Conservation (phyloP, 495 filamentous ascomycete species). For the Neurospora sp. region DNA sequence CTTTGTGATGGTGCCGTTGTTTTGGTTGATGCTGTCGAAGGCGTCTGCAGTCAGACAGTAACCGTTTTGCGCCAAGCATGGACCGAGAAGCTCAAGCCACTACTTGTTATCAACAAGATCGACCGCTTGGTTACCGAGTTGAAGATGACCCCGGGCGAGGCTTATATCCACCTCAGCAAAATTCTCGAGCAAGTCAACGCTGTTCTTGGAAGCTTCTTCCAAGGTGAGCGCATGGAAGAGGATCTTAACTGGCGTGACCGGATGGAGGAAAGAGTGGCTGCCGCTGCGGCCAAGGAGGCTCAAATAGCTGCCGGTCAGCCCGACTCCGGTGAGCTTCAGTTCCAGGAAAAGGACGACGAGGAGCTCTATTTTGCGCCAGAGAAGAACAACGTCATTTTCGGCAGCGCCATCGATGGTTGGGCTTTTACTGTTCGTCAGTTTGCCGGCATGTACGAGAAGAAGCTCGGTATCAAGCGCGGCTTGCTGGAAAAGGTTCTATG, state of each 20-base stretch:
- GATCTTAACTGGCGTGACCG: conserved; percentile 92
- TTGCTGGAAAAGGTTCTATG: conserved; percentile 90
- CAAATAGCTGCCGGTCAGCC: conserved; percentile 38
- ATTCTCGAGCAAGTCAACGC: conserved; percentile 94
- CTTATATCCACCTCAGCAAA: conserved; percentile 81
- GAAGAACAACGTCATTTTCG: conserved; percentile 98
- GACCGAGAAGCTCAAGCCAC: conserved; percentile 89
- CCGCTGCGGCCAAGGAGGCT: conserved; percentile 39
- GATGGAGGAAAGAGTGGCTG: conserved; percentile 73
- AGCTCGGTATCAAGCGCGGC: conserved; percentile 87
- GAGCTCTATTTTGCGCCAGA: conserved; percentile 97
- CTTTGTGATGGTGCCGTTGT: conserved; percentile 93
- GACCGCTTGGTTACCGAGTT: conserved; percentile 88
- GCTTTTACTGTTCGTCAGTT: conserved; percentile 95
- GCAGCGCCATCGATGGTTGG: conserved; percentile 96
- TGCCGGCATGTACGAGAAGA: conserved; percentile 88
- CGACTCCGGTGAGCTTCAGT: conserved; percentile 52
- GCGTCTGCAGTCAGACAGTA: conserved; percentile 96
- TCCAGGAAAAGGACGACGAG: conserved; percentile 90
- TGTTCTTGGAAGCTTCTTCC: conserved; percentile 93
- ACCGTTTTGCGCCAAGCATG: conserved; percentile 92
- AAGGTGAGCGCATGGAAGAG: conserved; percentile 97
- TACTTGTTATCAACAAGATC: conserved; percentile 97
- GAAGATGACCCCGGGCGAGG: conserved; percentile 83
- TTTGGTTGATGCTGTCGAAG: conserved; percentile 95